Evolutionary conservation across 768 basidiomycete genomes (phyloP), one percentile per base, ranked within the genome.

Genomic region (Podaxis sp.): DNA sequence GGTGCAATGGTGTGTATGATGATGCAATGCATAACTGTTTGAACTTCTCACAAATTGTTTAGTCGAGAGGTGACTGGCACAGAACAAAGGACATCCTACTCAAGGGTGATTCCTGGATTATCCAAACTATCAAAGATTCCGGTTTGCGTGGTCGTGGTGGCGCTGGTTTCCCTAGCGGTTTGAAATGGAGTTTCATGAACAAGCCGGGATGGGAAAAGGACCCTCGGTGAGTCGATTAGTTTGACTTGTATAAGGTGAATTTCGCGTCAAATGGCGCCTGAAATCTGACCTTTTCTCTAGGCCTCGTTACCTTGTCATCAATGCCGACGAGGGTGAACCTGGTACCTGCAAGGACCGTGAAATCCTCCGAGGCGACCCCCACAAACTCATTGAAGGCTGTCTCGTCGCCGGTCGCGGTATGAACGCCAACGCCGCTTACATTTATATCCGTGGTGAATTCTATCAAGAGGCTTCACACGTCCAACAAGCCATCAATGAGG

Each of bases 131-230:
- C 71, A 99, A 99, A 75, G 94, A 93, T 70, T 97, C 95, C 22
- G 96, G 96, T 52, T 84, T 99, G 39, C 87, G 96, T 71, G 96
- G 96, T 12, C 89, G 96, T 60, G 96, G 96, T 57, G 96, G 96
- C 57, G 96, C 96, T 46, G 96, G 96, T 30, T 99, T 99, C 73
- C 96, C 96, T 0, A 92, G 89, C 67, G 96, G 96, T 24, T 81
- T 99, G 69, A 98, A 99, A 74, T 98, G 96, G 96, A 92, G 89
- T 70, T 95, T 95, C 74, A 96, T 99, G 96, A 99, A 99, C 83
- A 99, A 99, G 77, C 96, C 95, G n/a, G 88, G 89, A 28, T 98
- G 96, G 96, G 87, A 99, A 80, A 90, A 92, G 73, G 96, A 98
- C 71, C 87, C 87, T 67, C 82, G 93, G 89, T 92, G 64, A 63